Base-by-base conservation (phyloP, 495 filamentous ascomycete genomes). In the Pseudevernia furfuracea region DNA sequence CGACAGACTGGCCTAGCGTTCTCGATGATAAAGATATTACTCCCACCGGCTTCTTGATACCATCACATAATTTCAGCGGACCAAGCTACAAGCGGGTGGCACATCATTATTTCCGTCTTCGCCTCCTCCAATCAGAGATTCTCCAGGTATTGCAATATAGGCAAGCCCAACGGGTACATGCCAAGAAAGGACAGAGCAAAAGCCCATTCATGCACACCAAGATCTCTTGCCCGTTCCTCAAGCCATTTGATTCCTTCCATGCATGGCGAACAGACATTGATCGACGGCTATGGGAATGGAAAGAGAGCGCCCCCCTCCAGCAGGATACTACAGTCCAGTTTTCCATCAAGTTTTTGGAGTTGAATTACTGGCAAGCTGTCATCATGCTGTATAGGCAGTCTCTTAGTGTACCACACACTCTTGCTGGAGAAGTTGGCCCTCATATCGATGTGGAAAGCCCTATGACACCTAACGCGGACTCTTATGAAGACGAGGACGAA, bases 321-420 rank as follows among this genome's bases (percentile, higher is more conserved):
- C 72, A 82, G 28, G 86, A 95, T 37, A 95, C 88, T 0, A 92
- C 92, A 12, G 93, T 97, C 30, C 82, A 84, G 11, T 97, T 97
- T 73, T 88, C 87, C 8, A 84, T 88, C 12, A 85, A 95, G 58
- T 92, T 97, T 67, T 78, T 97, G 9, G 90, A 96, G 65, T 75
- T 97, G 58, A 97, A 97, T 71, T 97, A 97, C 72, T 97, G 92
- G 91, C 93, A 97, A 74, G 89, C 91, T n/a, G 85, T 97, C 61
- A 95, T 97, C 67, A 89, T 96, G 90, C 83, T 97, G 5, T 97
- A 97, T 73, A 82, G 92, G 61, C 93, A 96, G 70, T 93, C 90
- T 71, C 77, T 97, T 57, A 89, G 89, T 25, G 90, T 93, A n/a
- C 92, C 92, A 17, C 84, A 87, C 7, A 81, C 89, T 63, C 83